Evolutionary conservation across 208 protist genomes (phyloP).

Genomic region (Herpetomonas tarakana): DNA sequence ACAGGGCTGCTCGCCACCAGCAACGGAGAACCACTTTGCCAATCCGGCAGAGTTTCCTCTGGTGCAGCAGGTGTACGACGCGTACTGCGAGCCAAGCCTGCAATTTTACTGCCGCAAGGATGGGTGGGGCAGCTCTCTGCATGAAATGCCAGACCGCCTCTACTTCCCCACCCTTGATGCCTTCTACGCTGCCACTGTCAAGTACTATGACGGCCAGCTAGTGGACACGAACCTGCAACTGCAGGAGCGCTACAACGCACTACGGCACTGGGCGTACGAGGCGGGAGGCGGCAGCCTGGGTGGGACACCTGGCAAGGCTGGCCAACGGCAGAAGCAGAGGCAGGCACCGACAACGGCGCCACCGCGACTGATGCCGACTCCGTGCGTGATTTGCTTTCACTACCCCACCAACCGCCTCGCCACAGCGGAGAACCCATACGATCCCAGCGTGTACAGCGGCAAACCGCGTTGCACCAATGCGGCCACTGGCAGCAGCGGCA

Average conservation of each 20-base stretch:
- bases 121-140: slow-evolving; percentile 12
- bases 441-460: background rate
- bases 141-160: slow-evolving; percentile 16
- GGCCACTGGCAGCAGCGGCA: background rate
- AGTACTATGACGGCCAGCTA: slow-evolving; percentile 27
- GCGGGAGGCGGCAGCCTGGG: background rate
- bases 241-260: slow-evolving; percentile 9
- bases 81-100: slow-evolving; percentile 28
- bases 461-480: background rate
- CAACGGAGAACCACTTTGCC: background rate
- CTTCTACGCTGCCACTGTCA: slow-evolving; percentile 34
- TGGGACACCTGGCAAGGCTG: too few relatives aligned
- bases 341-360: background rate
- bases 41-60: slow-evolving; percentile 18
- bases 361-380: slow-evolving; percentile 20
- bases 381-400: slow-evolving; percentile 40
- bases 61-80: slow-evolving; percentile 36
- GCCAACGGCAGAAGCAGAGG: background rate
- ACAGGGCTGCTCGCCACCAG: background rate
- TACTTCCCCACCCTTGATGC: slow-evolving; percentile 29
- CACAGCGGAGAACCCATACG: slow-evolving; percentile 13
- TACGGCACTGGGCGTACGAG: background rate
- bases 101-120: slow-evolving; percentile 35
- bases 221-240: slow-evolving; percentile 41
- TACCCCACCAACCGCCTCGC: slow-evolving; percentile 21